A percentile compares a stretch with the other conserved stretches of the same genome.
phyloP scores from a whole-genome alignment of 768 basidiomycete species.

The Lactarius vividus region DNA sequence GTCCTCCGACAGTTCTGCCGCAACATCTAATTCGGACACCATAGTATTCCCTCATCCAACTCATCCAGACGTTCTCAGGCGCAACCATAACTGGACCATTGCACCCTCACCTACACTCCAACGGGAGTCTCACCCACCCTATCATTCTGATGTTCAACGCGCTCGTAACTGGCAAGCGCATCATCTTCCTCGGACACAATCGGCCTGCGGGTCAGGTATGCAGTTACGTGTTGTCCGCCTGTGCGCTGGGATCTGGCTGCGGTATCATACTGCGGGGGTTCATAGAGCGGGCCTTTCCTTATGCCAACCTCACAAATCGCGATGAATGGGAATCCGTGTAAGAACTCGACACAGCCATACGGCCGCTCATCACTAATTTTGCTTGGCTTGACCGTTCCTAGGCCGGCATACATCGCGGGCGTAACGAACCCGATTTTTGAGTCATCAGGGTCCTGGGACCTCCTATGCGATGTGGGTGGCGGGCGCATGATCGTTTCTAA shows the following conservation, averaged over 20 bases:
- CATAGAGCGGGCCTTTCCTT: constrained; percentile 90
- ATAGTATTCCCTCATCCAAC: constrained; percentile 89
- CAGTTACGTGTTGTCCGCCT: constrained; percentile 89
- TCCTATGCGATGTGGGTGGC: constrained; percentile 86
- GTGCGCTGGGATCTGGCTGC: constrained; percentile 89
- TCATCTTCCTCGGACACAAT: constrained; percentile 90
- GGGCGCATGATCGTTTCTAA: constrained; percentile 86
- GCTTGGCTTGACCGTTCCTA: constrained; percentile 33
- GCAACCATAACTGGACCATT: constrained; percentile 66
- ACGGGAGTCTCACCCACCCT: constrained; percentile 86
- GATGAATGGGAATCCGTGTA: constrained; percentile 91
- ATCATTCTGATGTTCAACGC: constrained; percentile 97
- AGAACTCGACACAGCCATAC: constrained; percentile 35
- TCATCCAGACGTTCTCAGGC: constrained; percentile 80
- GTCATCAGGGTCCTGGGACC: constrained; percentile 82
- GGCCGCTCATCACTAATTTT: not conserved
- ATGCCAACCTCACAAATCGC: constrained; percentile 83
- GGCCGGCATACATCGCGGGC: constrained; percentile 92
- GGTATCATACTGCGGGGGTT: constrained; percentile 82
- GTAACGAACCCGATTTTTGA: constrained; percentile 98
- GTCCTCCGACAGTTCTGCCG: constrained; percentile 17
- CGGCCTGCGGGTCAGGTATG: constrained; percentile 89
- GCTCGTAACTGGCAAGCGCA: constrained; percentile 87
- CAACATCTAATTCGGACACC: not conserved
- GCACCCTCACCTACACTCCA: constrained; percentile 93